Conservation (phyloP, 2,329 filamentous ascomycete genomes). For the Colletotrichum coccodes region DNA sequence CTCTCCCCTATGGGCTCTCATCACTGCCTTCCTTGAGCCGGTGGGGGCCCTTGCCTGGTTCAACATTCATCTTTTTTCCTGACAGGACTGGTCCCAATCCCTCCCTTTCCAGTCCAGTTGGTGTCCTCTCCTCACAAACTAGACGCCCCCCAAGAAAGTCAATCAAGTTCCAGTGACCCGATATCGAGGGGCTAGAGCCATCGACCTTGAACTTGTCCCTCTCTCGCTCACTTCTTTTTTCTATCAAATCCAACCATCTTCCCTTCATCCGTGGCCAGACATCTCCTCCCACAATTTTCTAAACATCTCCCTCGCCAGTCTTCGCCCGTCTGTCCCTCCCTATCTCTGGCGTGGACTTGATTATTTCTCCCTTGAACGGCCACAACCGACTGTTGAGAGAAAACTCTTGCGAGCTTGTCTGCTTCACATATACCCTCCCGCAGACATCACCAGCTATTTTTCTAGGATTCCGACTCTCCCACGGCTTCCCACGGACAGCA, state of each 20-base stretch:
- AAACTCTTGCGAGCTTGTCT: slow-evolving; percentile 28
- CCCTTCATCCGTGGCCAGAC: slow-evolving; percentile 29
- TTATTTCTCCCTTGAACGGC: slow-evolving; percentile 30
- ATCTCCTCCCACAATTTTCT: slow-evolving; percentile 20
- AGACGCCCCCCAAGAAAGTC: slow-evolving; percentile 31
- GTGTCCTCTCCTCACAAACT: slow-evolving; percentile 26
- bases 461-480: slow-evolving; percentile 22
- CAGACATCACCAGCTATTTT: slow-evolving; percentile 18
- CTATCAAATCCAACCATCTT: slow-evolving; percentile 33
- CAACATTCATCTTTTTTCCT: slow-evolving; percentile 35
- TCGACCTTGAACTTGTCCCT: slow-evolving; percentile 12
- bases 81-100: slow-evolving; percentile 27
- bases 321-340: slow-evolving; percentile 31
- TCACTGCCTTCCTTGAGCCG: slow-evolving; percentile 30
- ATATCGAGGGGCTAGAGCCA: slow-evolving; percentile 32
- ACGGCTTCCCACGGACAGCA: slow-evolving; percentile 20
- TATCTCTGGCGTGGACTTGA: slow-evolving; percentile 31
- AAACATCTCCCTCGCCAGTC: slow-evolving; percentile 31
- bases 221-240: slow-evolving; percentile 17
- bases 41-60: slow-evolving; percentile 34
- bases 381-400: slow-evolving; percentile 21
- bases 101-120: slow-evolving; percentile 14
- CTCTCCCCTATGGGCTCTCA: slow-evolving; percentile 15
- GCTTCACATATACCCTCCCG: slow-evolving; percentile 28
- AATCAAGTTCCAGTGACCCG: slow-evolving; percentile 33